Conservation (phyloP, 768 basidiomycete genomes). For the Lentinula guzmanii region DNA sequence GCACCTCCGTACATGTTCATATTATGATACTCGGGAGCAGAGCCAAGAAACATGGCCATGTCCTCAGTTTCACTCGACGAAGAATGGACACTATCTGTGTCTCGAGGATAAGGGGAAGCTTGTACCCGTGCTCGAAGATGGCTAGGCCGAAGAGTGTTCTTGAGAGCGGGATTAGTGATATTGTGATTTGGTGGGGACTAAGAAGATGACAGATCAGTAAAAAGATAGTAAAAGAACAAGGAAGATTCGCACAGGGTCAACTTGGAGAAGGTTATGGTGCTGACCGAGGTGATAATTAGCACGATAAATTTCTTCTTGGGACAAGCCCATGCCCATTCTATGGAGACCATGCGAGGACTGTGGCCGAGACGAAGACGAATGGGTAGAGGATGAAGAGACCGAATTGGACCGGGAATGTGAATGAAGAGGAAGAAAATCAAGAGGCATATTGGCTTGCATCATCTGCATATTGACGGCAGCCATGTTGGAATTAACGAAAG, state of each 20-base stretch:
- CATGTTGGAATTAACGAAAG: constrained; percentile 35
- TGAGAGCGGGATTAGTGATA: constrained; percentile 69
- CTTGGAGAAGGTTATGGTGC: constrained; percentile 38
- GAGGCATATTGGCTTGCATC: constrained; percentile 59
- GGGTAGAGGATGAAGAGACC: constrained; percentile 69
- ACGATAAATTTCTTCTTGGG: constrained; percentile 67
- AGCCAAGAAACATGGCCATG: constrained; percentile 67
- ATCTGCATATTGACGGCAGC: constrained; percentile 72
- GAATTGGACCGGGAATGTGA: constrained; percentile 76
- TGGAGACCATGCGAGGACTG: constrained; percentile 68
- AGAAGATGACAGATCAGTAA: constrained; percentile 20
- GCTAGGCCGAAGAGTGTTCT: constrained; percentile 67
- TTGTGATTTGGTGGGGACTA: constrained; percentile 75
- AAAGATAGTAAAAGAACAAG: constrained; percentile 11
- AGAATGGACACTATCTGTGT: constrained; percentile 81
- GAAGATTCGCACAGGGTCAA: constrained; percentile 34
- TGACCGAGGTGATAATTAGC: constrained; percentile 50
- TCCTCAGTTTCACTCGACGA: constrained; percentile 90
- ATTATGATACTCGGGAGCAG: constrained; percentile 52
- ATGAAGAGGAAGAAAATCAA: constrained; percentile 64
- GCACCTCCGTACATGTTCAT: constrained; percentile 59
- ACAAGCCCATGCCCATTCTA: constrained; percentile 46
- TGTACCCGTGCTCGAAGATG: constrained; percentile 73
- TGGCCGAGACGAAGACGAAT: constrained; percentile 68
- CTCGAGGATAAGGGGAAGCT: constrained; percentile 82